These are phyloP conservation scores for Neckera pumila DNA, from an alignment of 225 moss, liverwort and hornwort species.

Conservation along the genomic window DNA sequence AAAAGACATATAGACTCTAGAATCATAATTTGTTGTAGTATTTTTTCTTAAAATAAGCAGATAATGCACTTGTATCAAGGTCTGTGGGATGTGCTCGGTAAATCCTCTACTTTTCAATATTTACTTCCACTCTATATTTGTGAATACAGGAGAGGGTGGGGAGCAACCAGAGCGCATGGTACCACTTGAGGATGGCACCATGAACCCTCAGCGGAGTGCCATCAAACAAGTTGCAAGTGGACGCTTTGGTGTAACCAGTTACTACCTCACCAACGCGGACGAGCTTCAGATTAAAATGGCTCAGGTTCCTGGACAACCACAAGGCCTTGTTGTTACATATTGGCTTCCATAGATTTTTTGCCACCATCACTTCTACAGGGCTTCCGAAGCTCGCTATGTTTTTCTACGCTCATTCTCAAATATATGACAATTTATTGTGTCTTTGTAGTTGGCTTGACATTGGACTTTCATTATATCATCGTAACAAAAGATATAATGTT, in stretches of 20 bases:
- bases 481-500: background rate
- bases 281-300: constrained; percentile 89
- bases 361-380: background rate
- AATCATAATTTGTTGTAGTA: background rate
- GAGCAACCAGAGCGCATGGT: constrained; percentile 70
- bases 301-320: constrained; percentile 30
- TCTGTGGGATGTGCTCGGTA: background rate
- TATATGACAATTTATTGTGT: background rate
- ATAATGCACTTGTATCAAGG: background rate
- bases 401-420: background rate
- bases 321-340: background rate
- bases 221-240: constrained; percentile 87
- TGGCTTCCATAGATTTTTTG: background rate
- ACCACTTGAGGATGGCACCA: constrained; percentile 46
- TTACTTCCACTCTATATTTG: background rate
- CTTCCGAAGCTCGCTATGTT: background rate
- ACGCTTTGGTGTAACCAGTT: constrained; percentile 82
- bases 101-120: background rate
- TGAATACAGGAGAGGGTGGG: constrained; percentile 62
- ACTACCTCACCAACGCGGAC: constrained; percentile 68
- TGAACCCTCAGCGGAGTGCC: constrained; percentile 68
- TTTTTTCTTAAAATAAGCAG: background rate
- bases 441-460: background rate
- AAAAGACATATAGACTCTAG: background rate
- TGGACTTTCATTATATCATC: background rate